Base-by-base conservation (phyloP, 1,139 yeast species). In the Arxiozyma telluris region DNA sequence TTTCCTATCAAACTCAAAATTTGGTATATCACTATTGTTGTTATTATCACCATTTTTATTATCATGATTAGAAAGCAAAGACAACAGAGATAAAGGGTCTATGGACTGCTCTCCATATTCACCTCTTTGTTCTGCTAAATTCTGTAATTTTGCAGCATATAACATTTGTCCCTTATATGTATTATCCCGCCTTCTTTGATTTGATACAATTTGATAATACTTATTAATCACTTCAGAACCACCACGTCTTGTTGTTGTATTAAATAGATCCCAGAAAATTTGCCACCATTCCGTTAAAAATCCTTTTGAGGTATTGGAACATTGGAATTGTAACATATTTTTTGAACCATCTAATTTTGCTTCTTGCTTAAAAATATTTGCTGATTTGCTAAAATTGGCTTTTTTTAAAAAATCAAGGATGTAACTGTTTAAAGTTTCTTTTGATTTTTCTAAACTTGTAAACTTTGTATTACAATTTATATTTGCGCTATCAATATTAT, bases 261-360 rank as follows among this genome's bases (percentile, higher is more conserved):
- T 87, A 70, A 86, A 88, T 49, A 89, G 84, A 68, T 91, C 97
- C 96, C 97, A 91, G 67, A 90, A 91, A 39, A 90, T 83, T 72
- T 83, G 90, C 97, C 97, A 91, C 97, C 98, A 91, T 67, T 90
- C 97, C 62, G 80, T 83, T 48, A 90, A 73, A 64, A 88, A 90
- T 11, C 96, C 94, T 62, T 85, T 91, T 0, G 96, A 94, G 4
- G 95, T 84, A 65, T 89, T 89, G 20, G 54, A 47, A 17, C 12
- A 18, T 18, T 34, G 45, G 25, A 23, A 38, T 42, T 30, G 38
- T 42, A 44, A 50, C n/a, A 51, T 57, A 50, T 55, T 50, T 18
- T 25, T 27, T n/a, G 44, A 27, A 20, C 41, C 44, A 22, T 21
- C 52, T 22, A 63, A 59, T 51, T 83, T 88, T 0, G 91, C 90